Conservation (phyloP, 2,329 filamentous ascomycete genomes). For the Fusarium aywerte region DNA sequence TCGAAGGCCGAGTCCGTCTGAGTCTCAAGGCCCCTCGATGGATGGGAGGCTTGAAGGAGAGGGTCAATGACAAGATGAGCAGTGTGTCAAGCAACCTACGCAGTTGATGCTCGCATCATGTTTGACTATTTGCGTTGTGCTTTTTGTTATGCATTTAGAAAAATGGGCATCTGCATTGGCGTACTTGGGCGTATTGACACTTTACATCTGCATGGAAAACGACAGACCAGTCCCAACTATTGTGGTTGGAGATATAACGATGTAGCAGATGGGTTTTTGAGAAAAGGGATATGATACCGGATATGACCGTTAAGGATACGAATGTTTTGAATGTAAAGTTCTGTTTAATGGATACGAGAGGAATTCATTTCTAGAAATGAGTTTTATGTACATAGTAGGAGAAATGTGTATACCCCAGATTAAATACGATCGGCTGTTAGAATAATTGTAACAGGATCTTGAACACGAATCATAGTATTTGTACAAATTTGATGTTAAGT, state of each 20-base stretch:
- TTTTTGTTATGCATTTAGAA: constrained; percentile 28
- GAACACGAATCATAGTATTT: not conserved
- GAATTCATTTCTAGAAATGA: constrained; percentile 3
- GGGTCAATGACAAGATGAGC: constrained; percentile 61
- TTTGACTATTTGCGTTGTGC: constrained; percentile 11
- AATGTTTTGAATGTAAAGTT: constrained; percentile 16
- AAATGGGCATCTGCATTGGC: constrained; percentile 27
- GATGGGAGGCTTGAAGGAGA: constrained; percentile 57
- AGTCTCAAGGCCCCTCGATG: constrained; percentile 66
- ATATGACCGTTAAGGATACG: constrained; percentile 21
- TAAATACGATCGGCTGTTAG: constrained; percentile 3
- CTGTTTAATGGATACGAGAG: constrained; percentile 20
- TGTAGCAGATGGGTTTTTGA: constrained; percentile 26
- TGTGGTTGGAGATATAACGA: constrained; percentile 16
- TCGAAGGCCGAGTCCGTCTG: constrained; percentile 81
- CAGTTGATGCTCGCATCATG: constrained; percentile 43
- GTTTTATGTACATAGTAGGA: constrained; percentile 21
- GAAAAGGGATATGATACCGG: constrained; percentile 18
- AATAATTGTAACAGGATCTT: not conserved
- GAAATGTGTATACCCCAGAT: constrained; percentile 31
- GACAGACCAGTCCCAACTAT: constrained; percentile 7
- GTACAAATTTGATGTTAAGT: not conserved
- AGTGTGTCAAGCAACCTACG: constrained; percentile 59
- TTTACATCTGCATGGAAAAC: constrained; percentile 21
- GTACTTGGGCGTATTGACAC: constrained; percentile 23